phyloP scores from a whole-genome alignment of 2,329 filamentous ascomycete species.

The Penicillium sp. region DNA sequence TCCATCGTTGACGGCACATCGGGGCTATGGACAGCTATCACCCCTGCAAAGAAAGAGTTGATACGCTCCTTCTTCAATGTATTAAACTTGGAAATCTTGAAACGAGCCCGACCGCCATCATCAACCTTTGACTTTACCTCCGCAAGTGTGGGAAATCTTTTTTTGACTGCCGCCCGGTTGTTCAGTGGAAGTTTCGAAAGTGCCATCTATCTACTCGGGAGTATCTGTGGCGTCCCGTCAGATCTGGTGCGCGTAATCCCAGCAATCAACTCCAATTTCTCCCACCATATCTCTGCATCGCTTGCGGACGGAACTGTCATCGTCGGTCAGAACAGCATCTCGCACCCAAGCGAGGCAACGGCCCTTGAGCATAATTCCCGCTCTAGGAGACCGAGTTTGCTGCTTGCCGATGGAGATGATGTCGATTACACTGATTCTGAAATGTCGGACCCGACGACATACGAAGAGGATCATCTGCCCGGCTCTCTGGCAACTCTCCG shows the following conservation, averaged over 20 bases:
- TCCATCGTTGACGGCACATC: conserved; percentile 84
- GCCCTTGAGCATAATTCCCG: conserved; percentile 39
- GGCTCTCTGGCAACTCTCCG: conserved; percentile 76
- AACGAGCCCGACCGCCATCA: conserved; percentile 66
- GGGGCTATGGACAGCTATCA: conserved; percentile 68
- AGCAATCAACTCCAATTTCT: conserved; percentile 92
- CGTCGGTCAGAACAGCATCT: conserved; percentile 89
- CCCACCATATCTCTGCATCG: conserved; percentile 86
- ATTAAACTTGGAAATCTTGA: conserved; percentile 75
- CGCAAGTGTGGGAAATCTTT: conserved; percentile 75
- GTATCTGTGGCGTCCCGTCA: conserved; percentile 79
- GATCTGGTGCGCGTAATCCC: conserved; percentile 74
- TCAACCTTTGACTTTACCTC: conserved; percentile 76
- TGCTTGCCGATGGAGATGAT: conserved; percentile 38
- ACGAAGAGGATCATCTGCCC: conserved; percentile 49
- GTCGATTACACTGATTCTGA: conserved; percentile 34
- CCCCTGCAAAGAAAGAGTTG: conserved; percentile 71
- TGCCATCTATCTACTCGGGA: conserved; percentile 84
- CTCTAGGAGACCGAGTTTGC: conserved; percentile 36
- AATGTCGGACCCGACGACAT: conserved; percentile 36
- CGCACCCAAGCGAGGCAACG: conserved; percentile 72
- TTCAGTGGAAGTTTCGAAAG: conserved; percentile 93
- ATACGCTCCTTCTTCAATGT: conserved; percentile 75
- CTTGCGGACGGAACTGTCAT: conserved; percentile 75
- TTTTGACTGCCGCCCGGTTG: conserved; percentile 78